These are phyloP conservation scores for Microsporum audouinii DNA, from an alignment of 2,329 filamentous ascomycete species.

Conservation along the genomic window DNA sequence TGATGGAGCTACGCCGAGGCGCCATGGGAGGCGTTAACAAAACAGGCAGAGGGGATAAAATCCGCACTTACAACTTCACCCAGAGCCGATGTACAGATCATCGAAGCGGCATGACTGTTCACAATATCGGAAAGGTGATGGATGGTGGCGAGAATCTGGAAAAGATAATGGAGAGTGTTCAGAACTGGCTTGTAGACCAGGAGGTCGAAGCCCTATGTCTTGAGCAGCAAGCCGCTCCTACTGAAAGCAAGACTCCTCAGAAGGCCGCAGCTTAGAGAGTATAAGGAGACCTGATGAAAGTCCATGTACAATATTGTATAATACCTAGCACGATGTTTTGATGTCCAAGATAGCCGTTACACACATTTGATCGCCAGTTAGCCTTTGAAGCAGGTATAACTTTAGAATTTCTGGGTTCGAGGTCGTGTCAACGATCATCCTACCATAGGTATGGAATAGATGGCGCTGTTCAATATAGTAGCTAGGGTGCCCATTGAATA, in stretches of 20 bases:
- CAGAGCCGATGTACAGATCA: constrained; percentile 83
- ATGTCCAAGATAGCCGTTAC: background rate
- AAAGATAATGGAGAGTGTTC: constrained; percentile 65
- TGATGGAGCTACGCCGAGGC: constrained; percentile 60
- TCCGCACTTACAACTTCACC: constrained; percentile 76
- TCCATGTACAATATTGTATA: background rate
- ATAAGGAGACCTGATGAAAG: background rate
- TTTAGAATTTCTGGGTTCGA: too few species aligned
- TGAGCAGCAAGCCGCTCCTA: constrained; percentile 41
- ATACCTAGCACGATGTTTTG: background rate
- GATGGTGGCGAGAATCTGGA: constrained; percentile 62
- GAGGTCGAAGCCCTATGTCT: constrained; percentile 62
- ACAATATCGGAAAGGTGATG: constrained; percentile 71
- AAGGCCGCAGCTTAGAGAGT: background rate
- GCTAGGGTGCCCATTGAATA: too few species aligned
- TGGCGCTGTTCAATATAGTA: too few species aligned
- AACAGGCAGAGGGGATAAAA: constrained; percentile 85
- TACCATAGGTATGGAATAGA: too few species aligned
- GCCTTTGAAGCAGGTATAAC: too few species aligned
- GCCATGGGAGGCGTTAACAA: constrained; percentile 64
- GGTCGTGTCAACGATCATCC: too few species aligned
- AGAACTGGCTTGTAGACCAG: constrained; percentile 59
- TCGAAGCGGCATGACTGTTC: constrained; percentile 64
- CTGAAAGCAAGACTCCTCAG: background rate
- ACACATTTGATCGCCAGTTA: too few species aligned